These are phyloP conservation scores for Trichoderma arundinaceum DNA, from an alignment of 2,329 filamentous ascomycete species.

Conservation along the genomic window DNA sequence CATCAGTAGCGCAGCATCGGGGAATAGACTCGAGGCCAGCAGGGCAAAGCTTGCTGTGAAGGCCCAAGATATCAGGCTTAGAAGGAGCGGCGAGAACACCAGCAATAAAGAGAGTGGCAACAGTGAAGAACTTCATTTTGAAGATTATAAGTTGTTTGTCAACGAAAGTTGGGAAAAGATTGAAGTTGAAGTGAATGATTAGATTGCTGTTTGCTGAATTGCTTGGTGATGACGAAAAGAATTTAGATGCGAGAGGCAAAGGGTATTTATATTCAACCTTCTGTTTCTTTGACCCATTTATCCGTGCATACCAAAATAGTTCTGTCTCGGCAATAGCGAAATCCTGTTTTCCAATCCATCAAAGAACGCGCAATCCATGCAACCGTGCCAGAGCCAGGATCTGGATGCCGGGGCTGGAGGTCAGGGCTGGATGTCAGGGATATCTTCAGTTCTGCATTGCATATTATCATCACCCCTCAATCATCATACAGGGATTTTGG, in stretches of 20 bases:
- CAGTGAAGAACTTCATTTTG: constrained; percentile 35
- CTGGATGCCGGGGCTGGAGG: not conserved
- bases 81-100: constrained; percentile 32
- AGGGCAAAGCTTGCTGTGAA: constrained; percentile 32
- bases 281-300: not conserved
- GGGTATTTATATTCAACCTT: constrained; percentile 29
- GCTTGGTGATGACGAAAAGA: constrained; percentile 14
- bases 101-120: constrained; percentile 32
- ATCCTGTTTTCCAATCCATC: not conserved
- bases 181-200: constrained; percentile 3
- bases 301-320: not conserved
- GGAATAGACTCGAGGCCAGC: constrained; percentile 39
- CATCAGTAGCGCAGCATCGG: constrained; percentile 56
- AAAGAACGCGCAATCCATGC: not conserved
- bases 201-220: constrained; percentile 6
- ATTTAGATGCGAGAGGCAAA: not conserved
- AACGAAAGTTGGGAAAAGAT: not conserved
- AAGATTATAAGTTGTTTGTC: not conserved
- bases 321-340: not conserved
- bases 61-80: not conserved
- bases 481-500: not conserved
- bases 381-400: not conserved
- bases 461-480: not conserved
- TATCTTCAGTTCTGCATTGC: not conserved
- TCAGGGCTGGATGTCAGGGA: not conserved